Percentiles rank a stretch among this genome's conserved stretches.
Evolutionary conservation across 331 rosid genomes (phyloP).

Genomic region (Malus hybrid): DNA sequence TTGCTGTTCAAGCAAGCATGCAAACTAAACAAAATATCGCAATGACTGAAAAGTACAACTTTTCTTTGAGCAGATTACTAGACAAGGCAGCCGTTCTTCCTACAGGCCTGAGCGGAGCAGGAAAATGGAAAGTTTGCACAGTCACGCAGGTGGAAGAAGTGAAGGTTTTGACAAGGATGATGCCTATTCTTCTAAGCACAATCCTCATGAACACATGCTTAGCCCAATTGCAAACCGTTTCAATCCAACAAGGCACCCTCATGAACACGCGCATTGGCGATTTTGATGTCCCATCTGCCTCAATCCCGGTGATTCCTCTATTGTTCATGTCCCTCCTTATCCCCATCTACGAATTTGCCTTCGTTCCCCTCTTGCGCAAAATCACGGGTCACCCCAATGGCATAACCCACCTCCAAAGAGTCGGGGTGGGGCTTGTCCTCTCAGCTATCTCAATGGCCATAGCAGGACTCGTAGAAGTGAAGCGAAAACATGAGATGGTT

Average conservation of each 20-base stretch:
- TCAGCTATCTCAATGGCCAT: slow-evolving; percentile 72
- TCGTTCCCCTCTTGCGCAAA: slow-evolving; percentile 30
- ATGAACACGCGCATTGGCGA: slow-evolving; percentile 32
- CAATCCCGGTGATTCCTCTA: slow-evolving; percentile 49
- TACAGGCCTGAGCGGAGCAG: slow-evolving; percentile 13
- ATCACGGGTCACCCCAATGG: slow-evolving; percentile 44
- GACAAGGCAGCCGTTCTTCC: slow-evolving; percentile 48
- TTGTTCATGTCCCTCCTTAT: slow-evolving; percentile 47
- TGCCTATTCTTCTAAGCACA: slow-evolving; percentile 32
- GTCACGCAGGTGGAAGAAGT: slow-evolving; percentile 55
- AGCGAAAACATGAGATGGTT: slow-evolving; percentile 51
- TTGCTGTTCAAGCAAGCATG: background rate
- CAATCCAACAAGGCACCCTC: slow-evolving; percentile 39
- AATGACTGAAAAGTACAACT: background rate
- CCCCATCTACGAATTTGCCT: slow-evolving; percentile 37
- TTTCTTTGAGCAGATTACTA: slow-evolving; percentile 22
- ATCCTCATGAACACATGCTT: slow-evolving; percentile 48
- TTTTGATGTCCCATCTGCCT: slow-evolving; percentile 31
- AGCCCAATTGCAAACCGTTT: slow-evolving; percentile 46
- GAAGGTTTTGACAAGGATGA: slow-evolving; percentile 52
- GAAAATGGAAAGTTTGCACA: slow-evolving; percentile 38
- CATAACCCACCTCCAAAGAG: slow-evolving; percentile 69
- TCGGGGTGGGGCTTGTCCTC: slow-evolving; percentile 70
- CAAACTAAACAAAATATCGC: background rate
- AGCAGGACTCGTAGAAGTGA: slow-evolving; percentile 64